These are phyloP conservation scores for Candida chilensis DNA, from an alignment of 805 yeast species.

Conservation along the genomic window DNA sequence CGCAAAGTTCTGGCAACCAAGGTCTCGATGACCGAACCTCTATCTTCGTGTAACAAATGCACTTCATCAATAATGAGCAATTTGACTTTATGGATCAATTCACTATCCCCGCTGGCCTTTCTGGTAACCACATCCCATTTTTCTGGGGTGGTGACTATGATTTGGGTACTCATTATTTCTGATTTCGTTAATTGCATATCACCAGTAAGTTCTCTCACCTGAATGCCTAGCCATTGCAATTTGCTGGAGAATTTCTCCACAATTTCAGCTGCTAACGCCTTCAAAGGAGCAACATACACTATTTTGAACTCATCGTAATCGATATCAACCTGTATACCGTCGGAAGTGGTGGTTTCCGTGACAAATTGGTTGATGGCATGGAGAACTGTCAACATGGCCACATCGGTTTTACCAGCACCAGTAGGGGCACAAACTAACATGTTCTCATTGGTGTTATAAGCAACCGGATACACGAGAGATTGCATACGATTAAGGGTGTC, in stretches of 20 bases:
- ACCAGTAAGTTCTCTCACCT: constrained; percentile 85
- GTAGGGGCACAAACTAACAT: constrained; percentile 97
- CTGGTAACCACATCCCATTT: constrained; percentile 98
- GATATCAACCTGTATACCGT: constrained; percentile 48
- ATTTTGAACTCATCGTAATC: constrained; percentile 83
- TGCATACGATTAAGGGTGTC: constrained; percentile 78
- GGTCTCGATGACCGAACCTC: constrained; percentile 97
- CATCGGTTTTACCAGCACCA: constrained; percentile 97
- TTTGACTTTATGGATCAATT: constrained; percentile 75
- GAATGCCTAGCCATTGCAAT: constrained; percentile 76
- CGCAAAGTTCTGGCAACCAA: constrained; percentile 89
- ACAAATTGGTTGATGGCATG: constrained; percentile 72
- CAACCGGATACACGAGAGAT: constrained; percentile 84
- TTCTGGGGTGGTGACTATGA: constrained; percentile 91
- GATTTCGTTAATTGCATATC: constrained; percentile 86
- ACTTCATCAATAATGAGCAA: constrained; percentile 92
- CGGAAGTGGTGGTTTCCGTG: constrained; percentile 37
- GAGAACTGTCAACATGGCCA: constrained; percentile 73
- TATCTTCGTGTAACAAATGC: constrained; percentile 90
- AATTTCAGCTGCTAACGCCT: constrained; percentile 94
- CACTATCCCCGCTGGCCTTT: constrained; percentile 83
- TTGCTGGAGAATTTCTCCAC: constrained; percentile 81
- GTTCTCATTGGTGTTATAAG: constrained; percentile 87
- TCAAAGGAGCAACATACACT: constrained; percentile 87
- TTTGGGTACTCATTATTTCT: constrained; percentile 75